phyloP scores from a whole-genome alignment of 129 eudicot species.

The Tagetes erecta region DNA sequence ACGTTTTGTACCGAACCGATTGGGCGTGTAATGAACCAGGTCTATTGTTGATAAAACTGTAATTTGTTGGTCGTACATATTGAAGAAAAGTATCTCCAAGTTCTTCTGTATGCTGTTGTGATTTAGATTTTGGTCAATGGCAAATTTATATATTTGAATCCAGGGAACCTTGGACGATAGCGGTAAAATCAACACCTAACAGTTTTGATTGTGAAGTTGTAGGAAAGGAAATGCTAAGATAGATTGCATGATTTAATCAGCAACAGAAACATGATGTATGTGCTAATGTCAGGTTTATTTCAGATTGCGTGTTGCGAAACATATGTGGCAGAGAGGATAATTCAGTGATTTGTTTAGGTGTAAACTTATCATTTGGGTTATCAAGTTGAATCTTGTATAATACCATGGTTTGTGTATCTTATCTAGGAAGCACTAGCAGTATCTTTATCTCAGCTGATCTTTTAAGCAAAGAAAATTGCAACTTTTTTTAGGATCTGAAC shows the following conservation, averaged over 20 bases:
- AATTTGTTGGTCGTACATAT: background rate
- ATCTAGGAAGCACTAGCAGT: background rate
- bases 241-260: background rate
- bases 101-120: slow-evolving; percentile 13
- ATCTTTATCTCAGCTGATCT: background rate
- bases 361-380: background rate
- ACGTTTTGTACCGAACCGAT: slow-evolving; percentile 2
- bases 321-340: background rate
- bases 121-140: slow-evolving; percentile 7
- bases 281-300: background rate
- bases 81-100: background rate
- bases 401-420: background rate
- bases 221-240: slow-evolving; percentile 3
- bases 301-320: background rate
- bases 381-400: background rate
- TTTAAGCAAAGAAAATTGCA: background rate
- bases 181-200: background rate
- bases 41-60: slow-evolving; percentile 3
- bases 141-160: background rate
- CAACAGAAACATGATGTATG: background rate
- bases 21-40: background rate
- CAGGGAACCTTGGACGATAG: background rate
- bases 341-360: background rate
- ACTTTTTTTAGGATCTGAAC: background rate
- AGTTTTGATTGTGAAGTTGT: slow-evolving; percentile 1